A percentile compares a stretch with the other conserved stretches of the same genome.
phyloP scores from a whole-genome alignment of 805 yeast species.

The Candida krabiensis region DNA sequence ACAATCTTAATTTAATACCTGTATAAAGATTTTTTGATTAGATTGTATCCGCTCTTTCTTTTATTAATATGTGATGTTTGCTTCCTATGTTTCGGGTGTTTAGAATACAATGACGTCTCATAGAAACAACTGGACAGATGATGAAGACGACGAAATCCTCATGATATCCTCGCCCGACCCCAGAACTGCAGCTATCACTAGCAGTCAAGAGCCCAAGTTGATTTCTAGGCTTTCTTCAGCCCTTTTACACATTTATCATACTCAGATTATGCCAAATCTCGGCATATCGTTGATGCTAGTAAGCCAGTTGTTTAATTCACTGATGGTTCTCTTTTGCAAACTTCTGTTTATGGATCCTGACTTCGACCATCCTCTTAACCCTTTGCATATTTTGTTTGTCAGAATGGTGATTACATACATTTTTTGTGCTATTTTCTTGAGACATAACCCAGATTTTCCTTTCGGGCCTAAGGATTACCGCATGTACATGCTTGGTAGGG shows the following conservation, averaged over 20 bases:
- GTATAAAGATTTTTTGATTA: too few species aligned
- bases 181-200: too few species aligned
- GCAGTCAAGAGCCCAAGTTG: neutral
- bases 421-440: constrained; percentile 44
- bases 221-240: neutral
- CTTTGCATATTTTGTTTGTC: constrained; percentile 73
- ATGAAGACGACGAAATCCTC: neutral
- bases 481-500: constrained; percentile 56
- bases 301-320: constrained; percentile 72
- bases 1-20: too few species aligned
- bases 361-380: constrained; percentile 63
- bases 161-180: too few species aligned
- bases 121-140: too few species aligned
- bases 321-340: constrained; percentile 76
- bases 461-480: constrained; percentile 68
- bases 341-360: constrained; percentile 66
- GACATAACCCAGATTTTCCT: constrained; percentile 57
- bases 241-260: constrained; percentile 9
- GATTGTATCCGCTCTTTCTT: too few species aligned
- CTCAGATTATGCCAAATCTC: constrained; percentile 35
- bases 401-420: constrained; percentile 74
- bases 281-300: constrained; percentile 60
- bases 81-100: too few species aligned
- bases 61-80: too few species aligned
- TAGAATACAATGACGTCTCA: too few species aligned